Percentiles rank a stretch among this genome's conserved stretches.
These are phyloP conservation scores for Binderoboletus segoi DNA, from an alignment of 1,284 basidiomycete species.

Conservation along the genomic window DNA sequence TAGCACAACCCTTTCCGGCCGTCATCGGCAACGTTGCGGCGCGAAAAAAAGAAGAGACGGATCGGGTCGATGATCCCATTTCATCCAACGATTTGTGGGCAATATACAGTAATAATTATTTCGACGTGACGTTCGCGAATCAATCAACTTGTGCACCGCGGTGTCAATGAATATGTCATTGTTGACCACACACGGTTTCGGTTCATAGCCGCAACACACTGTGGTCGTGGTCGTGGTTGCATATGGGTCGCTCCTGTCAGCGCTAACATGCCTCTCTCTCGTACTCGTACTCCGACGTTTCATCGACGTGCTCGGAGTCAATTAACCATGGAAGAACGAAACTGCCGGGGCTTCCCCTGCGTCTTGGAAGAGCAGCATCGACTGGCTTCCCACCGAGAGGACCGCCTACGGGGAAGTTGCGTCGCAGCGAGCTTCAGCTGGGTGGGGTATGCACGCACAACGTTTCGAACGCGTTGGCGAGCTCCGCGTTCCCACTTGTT, in stretches of 20 bases:
- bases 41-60: not conserved
- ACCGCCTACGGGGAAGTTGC: no score
- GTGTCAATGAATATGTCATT: not conserved
- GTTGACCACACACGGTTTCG: conserved; percentile 18
- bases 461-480: conserved; percentile 13
- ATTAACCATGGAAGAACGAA: conserved; percentile 7
- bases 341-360: no score
- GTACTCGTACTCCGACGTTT: conserved; percentile 1
- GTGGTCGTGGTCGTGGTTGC: no score
- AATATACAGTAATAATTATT: no score
- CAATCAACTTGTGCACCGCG: conserved; percentile 3
- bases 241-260: not conserved
- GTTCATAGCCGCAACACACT: not conserved
- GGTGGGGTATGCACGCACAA: not conserved
- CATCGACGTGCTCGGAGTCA: conserved; percentile 17
- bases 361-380: no score
- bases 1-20: conserved; percentile 1
- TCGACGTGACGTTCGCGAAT: no score
- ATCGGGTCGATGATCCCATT: conserved; percentile 17
- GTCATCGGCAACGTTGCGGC: conserved; percentile 1
- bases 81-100: conserved; percentile 6
- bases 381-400: no score
- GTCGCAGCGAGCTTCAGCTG: not conserved
- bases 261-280: not conserved
- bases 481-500: no score